phyloP scores from a whole-genome alignment of 2,329 filamentous ascomycete genomes.

The Pleurostoma richardsiae region DNA sequence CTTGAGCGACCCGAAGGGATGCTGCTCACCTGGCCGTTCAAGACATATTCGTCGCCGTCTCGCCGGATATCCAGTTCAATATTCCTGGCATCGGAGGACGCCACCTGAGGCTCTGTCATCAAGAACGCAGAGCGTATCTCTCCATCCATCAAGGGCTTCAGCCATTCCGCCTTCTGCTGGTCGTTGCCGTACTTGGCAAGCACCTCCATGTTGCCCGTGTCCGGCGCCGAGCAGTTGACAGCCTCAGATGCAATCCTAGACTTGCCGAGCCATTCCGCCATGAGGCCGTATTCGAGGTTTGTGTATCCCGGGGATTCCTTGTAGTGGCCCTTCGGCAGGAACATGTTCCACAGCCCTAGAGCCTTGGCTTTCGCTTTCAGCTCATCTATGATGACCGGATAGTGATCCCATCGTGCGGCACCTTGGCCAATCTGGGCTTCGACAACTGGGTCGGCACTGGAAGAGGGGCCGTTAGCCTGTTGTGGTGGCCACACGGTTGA shows the following conservation, averaged over 20 bases:
- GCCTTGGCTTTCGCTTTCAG: constrained; percentile 79
- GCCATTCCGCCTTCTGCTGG: constrained; percentile 78
- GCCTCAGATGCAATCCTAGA: constrained; percentile 79
- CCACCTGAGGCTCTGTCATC: constrained; percentile 89
- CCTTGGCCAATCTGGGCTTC: constrained; percentile 75
- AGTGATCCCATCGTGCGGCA: constrained; percentile 69
- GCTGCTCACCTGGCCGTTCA: constrained; percentile 71
- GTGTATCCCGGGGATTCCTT: constrained; percentile 90
- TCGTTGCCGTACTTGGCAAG: constrained; percentile 86
- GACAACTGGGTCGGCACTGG: constrained; percentile 72
- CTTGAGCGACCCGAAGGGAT: background rate
- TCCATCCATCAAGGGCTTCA: constrained; percentile 75
- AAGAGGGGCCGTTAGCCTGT: constrained; percentile 7
- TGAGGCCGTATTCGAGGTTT: constrained; percentile 94
- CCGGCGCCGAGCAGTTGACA: constrained; percentile 84
- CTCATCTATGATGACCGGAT: constrained; percentile 80
- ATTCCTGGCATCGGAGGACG: constrained; percentile 88
- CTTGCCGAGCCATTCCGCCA: constrained; percentile 93
- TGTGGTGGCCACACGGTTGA: too few relatives aligned
- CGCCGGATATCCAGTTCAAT: constrained; percentile 77
- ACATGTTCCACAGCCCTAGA: constrained; percentile 97
- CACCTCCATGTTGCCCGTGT: constrained; percentile 96
- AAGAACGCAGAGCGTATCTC: constrained; percentile 85
- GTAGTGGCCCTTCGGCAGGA: constrained; percentile 92
- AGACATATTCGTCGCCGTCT: constrained; percentile 82